Evolutionary conservation across 129 eudicot species (phyloP).

Genomic region (Flaveria ramosissima): DNA sequence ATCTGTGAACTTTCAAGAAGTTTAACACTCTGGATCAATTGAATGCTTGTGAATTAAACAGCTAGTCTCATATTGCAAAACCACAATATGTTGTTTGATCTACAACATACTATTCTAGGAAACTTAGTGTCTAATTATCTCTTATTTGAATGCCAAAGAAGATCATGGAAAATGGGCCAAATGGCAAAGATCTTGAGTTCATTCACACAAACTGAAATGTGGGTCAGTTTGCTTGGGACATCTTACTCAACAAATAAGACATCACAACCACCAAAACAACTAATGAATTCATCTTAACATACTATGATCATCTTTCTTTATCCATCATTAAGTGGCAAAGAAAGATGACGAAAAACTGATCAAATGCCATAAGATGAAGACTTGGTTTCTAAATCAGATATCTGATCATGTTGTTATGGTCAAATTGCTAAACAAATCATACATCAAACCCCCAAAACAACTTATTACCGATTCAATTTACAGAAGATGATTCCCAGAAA

Average conservation of each 20-base stretch:
- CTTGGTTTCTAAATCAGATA: neutral
- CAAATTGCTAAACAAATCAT: neutral
- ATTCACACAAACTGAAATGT: neutral
- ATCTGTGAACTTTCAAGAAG: neutral
- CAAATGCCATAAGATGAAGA: neutral
- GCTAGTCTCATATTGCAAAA: neutral
- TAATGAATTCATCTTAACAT: neutral
- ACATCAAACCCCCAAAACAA: neutral
- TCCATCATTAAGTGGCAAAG: neutral
- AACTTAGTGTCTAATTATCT: neutral
- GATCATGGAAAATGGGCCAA: neutral
- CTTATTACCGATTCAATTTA: neutral
- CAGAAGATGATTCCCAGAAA: neutral
- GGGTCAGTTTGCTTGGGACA: slow-evolving; percentile 4
- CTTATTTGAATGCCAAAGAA: neutral
- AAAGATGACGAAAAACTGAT: slow-evolving; percentile 6
- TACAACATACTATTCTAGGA: neutral
- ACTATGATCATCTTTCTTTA: neutral
- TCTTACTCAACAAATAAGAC: no score
- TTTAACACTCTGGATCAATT: neutral
- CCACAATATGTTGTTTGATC: slow-evolving; percentile 10
- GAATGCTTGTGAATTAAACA: slow-evolving; percentile 2
- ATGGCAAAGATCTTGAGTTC: slow-evolving; percentile 6
- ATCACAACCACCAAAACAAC: neutral
- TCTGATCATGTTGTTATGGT: neutral